Evolutionary conservation across 1,284 basidiomycete genomes (phyloP), one percentile per base, ranked within the genome.

Genomic region (Xerocomus nothofagi): DNA sequence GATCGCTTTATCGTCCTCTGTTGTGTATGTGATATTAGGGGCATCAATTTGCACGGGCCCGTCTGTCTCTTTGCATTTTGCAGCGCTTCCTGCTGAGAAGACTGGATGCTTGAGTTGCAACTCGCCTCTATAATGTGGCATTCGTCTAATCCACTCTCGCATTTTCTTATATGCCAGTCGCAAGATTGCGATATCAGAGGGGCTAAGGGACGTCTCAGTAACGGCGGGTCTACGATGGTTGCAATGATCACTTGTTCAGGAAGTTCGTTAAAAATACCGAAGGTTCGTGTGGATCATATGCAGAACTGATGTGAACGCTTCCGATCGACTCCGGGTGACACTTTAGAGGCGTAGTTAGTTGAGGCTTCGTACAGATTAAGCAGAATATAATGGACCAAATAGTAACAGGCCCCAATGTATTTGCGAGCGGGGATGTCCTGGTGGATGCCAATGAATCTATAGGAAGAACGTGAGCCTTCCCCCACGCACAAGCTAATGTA

Each of bases 71-170:
- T 60, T 57, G 23, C 67, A 65, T 0, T 67, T 67, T 1, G 80
- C 83, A 4, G 64, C 55, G 36, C 79, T 80, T 15, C 67, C 72
- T 4, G 63, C 57, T 4, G 72, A 57, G 61, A 85, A 86, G 1
- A 53, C 48, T 0, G 84, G 83, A 53, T 85, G 79, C 7, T 59
- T 63, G 9, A 56, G 49, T 2, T 61, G 52, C 8, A 73, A 60
- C 54, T 84, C 82, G 9, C 83, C 84, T n/a, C 78, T 72, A 62
- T 75, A 86, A 33, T 63, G 66, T 0, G 71, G 65, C 74, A 85
- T 78, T 6, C 82, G 76, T 17, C 84, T 75, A 3, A 75, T 75
- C 31, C 80, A 61, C 63, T 87, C 85, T n/a, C 81, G 70, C 20
- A 66, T 52, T 53, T 71, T 74, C 61, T 87, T 88, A 61, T 84